phyloP scores from a whole-genome alignment of 169 alveolate genomes.

The Cardiosporidium cionae region DNA sequence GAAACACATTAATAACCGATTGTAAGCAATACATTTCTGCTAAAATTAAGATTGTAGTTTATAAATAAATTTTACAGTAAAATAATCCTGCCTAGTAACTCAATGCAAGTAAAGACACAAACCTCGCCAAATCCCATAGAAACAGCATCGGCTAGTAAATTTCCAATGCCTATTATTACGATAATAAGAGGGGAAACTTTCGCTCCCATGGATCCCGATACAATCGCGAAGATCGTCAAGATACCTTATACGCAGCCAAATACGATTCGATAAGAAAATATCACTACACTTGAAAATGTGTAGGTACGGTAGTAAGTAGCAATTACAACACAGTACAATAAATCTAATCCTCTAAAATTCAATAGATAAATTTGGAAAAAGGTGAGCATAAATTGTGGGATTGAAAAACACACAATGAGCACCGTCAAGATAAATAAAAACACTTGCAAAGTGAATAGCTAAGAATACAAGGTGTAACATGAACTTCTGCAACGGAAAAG shows the following conservation, averaged over 20 bases:
- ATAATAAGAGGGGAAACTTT: slow-evolving; percentile 68
- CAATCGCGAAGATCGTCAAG: slow-evolving; percentile 76
- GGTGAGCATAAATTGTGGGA: background rate
- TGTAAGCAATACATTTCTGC: too few species aligned
- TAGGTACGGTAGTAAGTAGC: background rate
- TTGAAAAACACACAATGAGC: too few species aligned
- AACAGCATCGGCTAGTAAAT: slow-evolving; percentile 76
- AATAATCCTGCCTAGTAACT: too few species aligned
- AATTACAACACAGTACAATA: background rate
- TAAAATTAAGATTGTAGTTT: too few species aligned
- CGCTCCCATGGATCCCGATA: slow-evolving; percentile 83
- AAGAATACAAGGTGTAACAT: too few species aligned
- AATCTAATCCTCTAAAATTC: background rate
- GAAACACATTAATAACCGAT: too few species aligned
- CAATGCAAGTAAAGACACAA: background rate
- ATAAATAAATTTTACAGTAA: too few species aligned
- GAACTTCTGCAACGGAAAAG: too few species aligned
- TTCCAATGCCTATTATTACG: slow-evolving; percentile 71
- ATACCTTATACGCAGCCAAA: slow-evolving; percentile 43
- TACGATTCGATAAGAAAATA: too few species aligned
- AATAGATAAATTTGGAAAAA: background rate
- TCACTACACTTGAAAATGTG: background rate
- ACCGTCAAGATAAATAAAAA: too few species aligned
- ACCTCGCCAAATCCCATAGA: slow-evolving; percentile 75
- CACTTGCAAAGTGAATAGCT: too few species aligned